Conservation (phyloP, 306 rosid species). For the Hippophae rhamnoides region DNA sequence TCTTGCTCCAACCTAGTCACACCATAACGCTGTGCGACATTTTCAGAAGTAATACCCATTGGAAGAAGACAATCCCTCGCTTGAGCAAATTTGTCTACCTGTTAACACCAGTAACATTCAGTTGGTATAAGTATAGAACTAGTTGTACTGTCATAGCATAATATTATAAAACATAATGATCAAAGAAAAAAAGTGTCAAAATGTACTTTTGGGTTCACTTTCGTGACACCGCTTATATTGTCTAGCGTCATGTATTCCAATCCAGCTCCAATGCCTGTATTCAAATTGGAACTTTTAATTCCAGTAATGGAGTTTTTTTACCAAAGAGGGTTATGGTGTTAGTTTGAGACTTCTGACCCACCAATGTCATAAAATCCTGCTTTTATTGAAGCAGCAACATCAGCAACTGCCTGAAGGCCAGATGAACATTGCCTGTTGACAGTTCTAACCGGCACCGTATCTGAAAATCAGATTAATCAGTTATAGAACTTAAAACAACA, state of each 20-base stretch:
- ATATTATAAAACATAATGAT: background rate
- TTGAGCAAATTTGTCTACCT: constrained; percentile 52
- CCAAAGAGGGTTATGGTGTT: background rate
- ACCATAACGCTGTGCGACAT: constrained; percentile 69
- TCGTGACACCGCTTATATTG: constrained; percentile 17
- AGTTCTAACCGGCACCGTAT: constrained; percentile 68
- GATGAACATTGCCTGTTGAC: constrained; percentile 95
- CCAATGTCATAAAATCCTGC: constrained; percentile 85
- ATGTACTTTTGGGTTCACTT: constrained; percentile 53
- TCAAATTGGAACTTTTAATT: constrained; percentile 14
- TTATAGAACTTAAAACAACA: constrained; percentile 2
- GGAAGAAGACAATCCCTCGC: constrained; percentile 88
- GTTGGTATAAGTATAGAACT: constrained; percentile 6
- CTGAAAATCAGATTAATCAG: constrained; percentile 32
- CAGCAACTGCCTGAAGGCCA: constrained; percentile 93
- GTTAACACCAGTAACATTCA: constrained; percentile 6
- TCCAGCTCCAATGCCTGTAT: constrained; percentile 82
- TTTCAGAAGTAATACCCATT: constrained; percentile 89
- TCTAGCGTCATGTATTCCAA: constrained; percentile 64
- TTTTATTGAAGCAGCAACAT: constrained; percentile 83
- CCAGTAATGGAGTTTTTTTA: constrained; percentile 1
- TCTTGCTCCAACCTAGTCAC: constrained; percentile 87
- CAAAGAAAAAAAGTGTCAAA: background rate
- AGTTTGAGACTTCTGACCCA: constrained; percentile 19
- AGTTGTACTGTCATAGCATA: constrained; percentile 3